Percentiles rank a stretch among this genome's conserved stretches.
Evolutionary conservation across 306 rosid genomes (phyloP).

Genomic region (Ormosia emarginata): DNA sequence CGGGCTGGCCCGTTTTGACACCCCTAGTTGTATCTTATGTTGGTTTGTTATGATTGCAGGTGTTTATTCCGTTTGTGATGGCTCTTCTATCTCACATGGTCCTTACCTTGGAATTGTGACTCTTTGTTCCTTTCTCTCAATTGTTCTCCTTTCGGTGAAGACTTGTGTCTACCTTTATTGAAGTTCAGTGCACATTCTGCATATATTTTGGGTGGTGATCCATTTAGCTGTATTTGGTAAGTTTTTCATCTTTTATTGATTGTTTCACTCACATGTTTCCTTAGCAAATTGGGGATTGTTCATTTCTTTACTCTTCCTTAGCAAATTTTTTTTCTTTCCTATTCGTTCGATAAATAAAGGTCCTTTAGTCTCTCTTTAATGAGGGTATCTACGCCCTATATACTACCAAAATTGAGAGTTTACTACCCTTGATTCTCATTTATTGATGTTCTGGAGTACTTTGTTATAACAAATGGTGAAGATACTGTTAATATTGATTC

Average conservation of each 20-base stretch:
- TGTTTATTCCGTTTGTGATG: conserved; percentile 89
- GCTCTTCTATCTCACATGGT: conserved; percentile 89
- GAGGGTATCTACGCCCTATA: not conserved
- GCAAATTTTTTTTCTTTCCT: not conserved
- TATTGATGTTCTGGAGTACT: too few relatives aligned
- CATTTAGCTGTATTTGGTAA: conserved; percentile 23
- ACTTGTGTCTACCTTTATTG: conserved; percentile 48
- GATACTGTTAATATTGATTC: not conserved
- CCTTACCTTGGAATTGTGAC: conserved; percentile 97
- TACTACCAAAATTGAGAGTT: not conserved
- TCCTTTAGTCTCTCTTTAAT: not conserved
- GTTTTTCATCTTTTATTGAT: not conserved
- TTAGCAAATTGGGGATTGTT: conserved; percentile 14
- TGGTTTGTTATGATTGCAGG: conserved; percentile 67
- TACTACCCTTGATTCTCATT: not conserved
- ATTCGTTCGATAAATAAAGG: not conserved
- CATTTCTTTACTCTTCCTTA: not conserved
- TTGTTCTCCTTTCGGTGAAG: conserved; percentile 80
- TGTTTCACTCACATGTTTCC: not conserved
- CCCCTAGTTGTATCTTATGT: too few relatives aligned
- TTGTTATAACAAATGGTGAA: too few relatives aligned
- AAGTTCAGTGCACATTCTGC: conserved; percentile 15
- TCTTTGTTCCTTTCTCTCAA: conserved; percentile 65
- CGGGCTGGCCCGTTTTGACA: too few relatives aligned
- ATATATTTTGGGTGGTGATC: conserved; percentile 16